A percentile compares a stretch with the other conserved stretches of the same genome.
These are phyloP conservation scores for Mycena vulgaris DNA, from an alignment of 768 basidiomycete genomes.

Conservation along the genomic window DNA sequence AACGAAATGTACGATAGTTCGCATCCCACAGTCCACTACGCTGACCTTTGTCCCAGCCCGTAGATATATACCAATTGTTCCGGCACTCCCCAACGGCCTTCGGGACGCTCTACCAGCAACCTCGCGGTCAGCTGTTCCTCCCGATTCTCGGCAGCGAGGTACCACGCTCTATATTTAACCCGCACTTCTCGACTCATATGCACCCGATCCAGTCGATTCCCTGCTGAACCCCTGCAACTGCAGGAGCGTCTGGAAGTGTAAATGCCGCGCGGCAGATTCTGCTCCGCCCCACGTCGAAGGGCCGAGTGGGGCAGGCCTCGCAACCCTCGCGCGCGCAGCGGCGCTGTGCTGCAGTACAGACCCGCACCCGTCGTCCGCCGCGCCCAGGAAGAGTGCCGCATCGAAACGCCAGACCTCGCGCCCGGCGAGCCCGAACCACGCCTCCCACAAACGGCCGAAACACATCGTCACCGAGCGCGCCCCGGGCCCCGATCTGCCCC, in stretches of 20 bases:
- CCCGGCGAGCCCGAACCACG: conserved; percentile 46
- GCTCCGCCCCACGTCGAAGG: conserved; percentile 22
- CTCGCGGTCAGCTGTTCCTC: conserved; percentile 45
- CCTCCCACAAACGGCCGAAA: conserved; percentile 51
- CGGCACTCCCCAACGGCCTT: conserved; percentile 82
- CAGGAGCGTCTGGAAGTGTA: conserved; percentile 68
- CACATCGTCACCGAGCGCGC: conserved; percentile 38
- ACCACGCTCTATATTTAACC: conserved; percentile 33
- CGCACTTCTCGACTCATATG: conserved; percentile 22
- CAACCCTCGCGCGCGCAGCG: conserved; percentile 57
- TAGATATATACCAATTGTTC: conserved; percentile 79
- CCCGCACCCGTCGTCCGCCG: conserved; percentile 34
- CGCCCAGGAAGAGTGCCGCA: not conserved
- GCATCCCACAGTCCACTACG: not conserved
- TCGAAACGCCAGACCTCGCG: conserved; percentile 46
- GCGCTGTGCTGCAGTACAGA: conserved; percentile 48
- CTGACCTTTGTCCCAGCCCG: conserved; percentile 58
- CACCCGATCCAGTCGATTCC: conserved; percentile 64
- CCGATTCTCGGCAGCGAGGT: conserved; percentile 70
- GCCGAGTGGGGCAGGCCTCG: conserved; percentile 40
- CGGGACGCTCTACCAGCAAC: conserved; percentile 64
- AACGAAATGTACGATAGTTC: conserved; percentile 57
- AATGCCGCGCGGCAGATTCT: conserved; percentile 53
- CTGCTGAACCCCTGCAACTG: conserved; percentile 79
- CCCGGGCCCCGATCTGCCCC: conserved; percentile 63